Base-by-base conservation (phyloP, 169 alveolate species). In the Plasmodium fragile region DNA sequence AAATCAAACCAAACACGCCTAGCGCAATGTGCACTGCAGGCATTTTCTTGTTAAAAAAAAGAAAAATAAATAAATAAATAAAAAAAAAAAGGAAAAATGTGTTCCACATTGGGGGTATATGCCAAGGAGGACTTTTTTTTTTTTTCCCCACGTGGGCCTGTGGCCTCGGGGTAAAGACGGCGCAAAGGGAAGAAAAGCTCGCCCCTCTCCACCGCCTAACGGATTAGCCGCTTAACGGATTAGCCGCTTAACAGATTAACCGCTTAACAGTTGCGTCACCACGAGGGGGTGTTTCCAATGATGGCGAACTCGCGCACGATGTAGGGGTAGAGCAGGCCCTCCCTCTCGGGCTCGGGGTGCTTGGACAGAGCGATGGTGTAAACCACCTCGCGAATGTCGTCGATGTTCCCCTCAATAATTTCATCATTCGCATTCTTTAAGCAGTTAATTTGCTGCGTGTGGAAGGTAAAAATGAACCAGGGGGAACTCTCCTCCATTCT, bases 381-480 rank as follows among this genome's bases (percentile, higher is more conserved):
- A 10, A 96, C 95, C 28, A 98, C 98, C 75, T 97, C 97, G 32
- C 98, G 97, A 71, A 98, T 97, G 79, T 98, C 99, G 70, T 98
- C 99, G 25, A 93, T 82, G 49, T 97, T 95, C 3, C 98, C 98
- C 83, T 98, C 97, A 25, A 95, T 81, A 22, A 96, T 93, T 81
- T 92, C 87, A 13, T 98, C 98, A 70, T 96, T 83, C 11, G 55
- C 59, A 80, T 97, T 96, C 52, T 97, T 92, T 72, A 98, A 90
- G 77, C 98, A 98, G 92, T 98, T 98, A 41, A 98, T 97, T 92
- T 98, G 99, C 80, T 98, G 99, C 11, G 98, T 96, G 25, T 95
- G 96, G 87, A 98, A 98, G 45, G 98, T 97, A 92, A 96, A 98
- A 25, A 98, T 96, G 71, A 98, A 96, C 96, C 97, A 95, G n/a